phyloP scores from a whole-genome alignment of 1,284 basidiomycete species.

The Cerrena zonata region DNA sequence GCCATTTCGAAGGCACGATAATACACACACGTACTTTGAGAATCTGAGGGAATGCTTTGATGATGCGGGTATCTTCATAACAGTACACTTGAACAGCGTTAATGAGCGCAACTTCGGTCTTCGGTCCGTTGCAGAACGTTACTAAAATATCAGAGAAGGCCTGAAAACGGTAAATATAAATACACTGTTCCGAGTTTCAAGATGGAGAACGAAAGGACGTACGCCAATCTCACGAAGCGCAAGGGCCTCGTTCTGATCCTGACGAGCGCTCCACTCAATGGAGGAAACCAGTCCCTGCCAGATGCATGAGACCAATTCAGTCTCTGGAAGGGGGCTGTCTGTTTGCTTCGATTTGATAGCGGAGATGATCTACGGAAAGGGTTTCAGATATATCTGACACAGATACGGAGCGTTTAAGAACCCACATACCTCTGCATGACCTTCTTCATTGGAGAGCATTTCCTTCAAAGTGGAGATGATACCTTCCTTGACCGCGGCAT shows the following conservation, averaged over 20 bases:
- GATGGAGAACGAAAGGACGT: slow-evolving; percentile 20
- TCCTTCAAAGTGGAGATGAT: slow-evolving; percentile 29
- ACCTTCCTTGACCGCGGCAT: slow-evolving; percentile 48
- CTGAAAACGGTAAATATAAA: slow-evolving; percentile 33
- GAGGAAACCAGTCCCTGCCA: slow-evolving; percentile 87
- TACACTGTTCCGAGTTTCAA: background rate
- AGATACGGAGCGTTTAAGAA: slow-evolving; percentile 3
- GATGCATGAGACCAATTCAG: slow-evolving; percentile 81
- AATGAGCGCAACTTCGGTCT: slow-evolving; percentile 87
- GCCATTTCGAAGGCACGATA: background rate
- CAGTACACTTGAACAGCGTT: slow-evolving; percentile 92
- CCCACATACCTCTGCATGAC: slow-evolving; percentile 53
- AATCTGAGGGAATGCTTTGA: slow-evolving; percentile 90
- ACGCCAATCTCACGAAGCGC: slow-evolving; percentile 82
- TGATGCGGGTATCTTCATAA: slow-evolving; percentile 89
- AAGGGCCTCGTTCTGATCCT: slow-evolving; percentile 84
- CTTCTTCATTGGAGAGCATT: slow-evolving; percentile 51
- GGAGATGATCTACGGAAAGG: slow-evolving; percentile 60
- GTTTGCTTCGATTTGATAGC: slow-evolving; percentile 67
- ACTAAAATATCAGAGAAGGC: slow-evolving; percentile 80
- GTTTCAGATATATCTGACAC: slow-evolving; percentile 9
- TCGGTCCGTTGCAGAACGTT: slow-evolving; percentile 80
- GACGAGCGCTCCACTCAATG: slow-evolving; percentile 81
- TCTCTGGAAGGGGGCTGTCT: slow-evolving; percentile 68
- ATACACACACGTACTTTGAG: slow-evolving; percentile 58